phyloP scores from a whole-genome alignment of 1,139 yeast species.

The Yamadazyma blattariae region DNA sequence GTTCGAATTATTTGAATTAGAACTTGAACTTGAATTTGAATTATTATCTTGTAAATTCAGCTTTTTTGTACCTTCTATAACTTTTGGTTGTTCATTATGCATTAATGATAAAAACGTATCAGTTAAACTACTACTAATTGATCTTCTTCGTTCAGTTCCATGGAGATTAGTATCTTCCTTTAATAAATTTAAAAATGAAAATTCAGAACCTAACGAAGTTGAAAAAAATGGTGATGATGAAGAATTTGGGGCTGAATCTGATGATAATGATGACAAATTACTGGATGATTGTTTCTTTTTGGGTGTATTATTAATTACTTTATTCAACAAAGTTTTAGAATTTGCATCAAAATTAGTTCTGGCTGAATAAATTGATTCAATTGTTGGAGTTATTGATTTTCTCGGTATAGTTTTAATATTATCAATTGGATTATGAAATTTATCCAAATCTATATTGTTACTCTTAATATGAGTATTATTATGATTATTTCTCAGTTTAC shows the following conservation, averaged over 20 bases:
- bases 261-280: no score
- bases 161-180: not conserved
- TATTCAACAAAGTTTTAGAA: conserved; percentile 17
- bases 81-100: conserved; percentile 10
- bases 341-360: conserved; percentile 1
- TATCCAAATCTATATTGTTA: conserved; percentile 1
- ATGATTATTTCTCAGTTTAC: no score
- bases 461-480: not conserved
- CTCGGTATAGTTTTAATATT: conserved; percentile 21
- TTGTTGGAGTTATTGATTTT: conserved; percentile 25
- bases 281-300: conserved; percentile 1
- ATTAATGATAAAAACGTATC: conserved; percentile 13
- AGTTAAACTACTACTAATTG: conserved; percentile 11
- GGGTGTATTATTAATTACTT: conserved; percentile 16
- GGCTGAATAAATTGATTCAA: conserved; percentile 25
- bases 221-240: no score
- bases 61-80: conserved; percentile 4
- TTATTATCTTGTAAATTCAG: conserved; percentile 4
- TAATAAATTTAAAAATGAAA: conserved; percentile 12
- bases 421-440: conserved; percentile 42
- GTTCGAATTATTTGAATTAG: not conserved
- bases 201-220: not conserved
- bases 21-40: conserved; percentile 1
- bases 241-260: no score
- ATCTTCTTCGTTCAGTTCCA: not conserved